These are phyloP conservation scores for Salix viminalis DNA, from an alignment of 345 rosid genomes.

Conservation along the genomic window DNA sequence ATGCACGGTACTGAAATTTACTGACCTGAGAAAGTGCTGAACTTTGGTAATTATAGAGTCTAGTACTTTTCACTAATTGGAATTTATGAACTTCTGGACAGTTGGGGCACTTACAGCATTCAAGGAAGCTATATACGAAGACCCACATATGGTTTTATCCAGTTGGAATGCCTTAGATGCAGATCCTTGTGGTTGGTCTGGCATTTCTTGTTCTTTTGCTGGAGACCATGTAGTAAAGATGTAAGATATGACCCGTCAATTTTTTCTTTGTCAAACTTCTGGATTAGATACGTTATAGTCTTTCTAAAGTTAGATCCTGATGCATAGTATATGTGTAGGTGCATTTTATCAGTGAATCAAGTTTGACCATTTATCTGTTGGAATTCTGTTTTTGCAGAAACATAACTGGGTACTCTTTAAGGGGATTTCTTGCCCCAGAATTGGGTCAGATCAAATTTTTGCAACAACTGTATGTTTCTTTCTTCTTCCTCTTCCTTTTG, in stretches of 20 bases:
- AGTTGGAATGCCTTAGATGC: conserved; percentile 77
- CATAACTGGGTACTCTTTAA: conserved; percentile 57
- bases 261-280: background rate
- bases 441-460: conserved; percentile 62
- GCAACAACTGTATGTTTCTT: conserved; percentile 62
- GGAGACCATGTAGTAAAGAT: conserved; percentile 75
- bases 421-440: conserved; percentile 84
- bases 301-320: conserved; percentile 8
- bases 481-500: background rate
- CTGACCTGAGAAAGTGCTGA: background rate
- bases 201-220: conserved; percentile 50
- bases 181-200: conserved; percentile 87
- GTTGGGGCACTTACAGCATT: conserved; percentile 69
- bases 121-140: conserved; percentile 86
- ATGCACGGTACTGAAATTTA: background rate
- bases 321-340: background rate
- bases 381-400: conserved; percentile 50
- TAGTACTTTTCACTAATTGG: conserved; percentile 19
- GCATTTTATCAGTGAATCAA: conserved; percentile 6
- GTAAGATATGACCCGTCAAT: conserved; percentile 38
- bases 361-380: conserved; percentile 9
- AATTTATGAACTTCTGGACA: conserved; percentile 22
- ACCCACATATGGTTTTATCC: conserved; percentile 68
- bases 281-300: background rate
- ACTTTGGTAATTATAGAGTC: background rate